Evolutionary conservation across 2,329 filamentous ascomycete genomes (phyloP), one percentile per base, ranked within the genome.

Genomic region (Pleochaeta shiraiana): DNA sequence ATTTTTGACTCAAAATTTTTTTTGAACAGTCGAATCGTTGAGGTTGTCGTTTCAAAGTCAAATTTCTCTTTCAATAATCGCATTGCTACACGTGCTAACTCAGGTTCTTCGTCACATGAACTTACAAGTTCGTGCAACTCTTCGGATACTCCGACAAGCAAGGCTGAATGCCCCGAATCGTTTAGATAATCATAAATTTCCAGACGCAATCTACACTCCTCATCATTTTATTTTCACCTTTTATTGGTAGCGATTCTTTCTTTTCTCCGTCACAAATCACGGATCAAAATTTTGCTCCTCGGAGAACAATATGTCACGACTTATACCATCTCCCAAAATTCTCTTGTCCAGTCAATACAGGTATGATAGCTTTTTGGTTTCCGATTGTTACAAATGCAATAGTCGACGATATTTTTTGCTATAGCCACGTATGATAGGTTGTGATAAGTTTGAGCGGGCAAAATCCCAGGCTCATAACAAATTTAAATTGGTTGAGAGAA

Each of bases 241-340:
- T 31, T 11, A 60, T 19, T 34, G 55, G 55, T 34, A 21, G 55
- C 21, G 12, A 60, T 19, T 60, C 55, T 33, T 60, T 60, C n/a
- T 60, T 60, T 26, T 34, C 55, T 60, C 55, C 28, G 28, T 60
- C 28, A 19, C 24, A 30, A 60, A 33, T 30, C 21, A 60, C 55
- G 31, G 55, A 60, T 30, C 28, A 34, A 19, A 60, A 30, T 30
- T 60, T 60, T 16, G 55, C 28, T 21, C 55, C 55, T 30, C 26
- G 26, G 55, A 34, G 55, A 60, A 30, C 55, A 60, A 34, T 60
- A 3, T 60, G 55, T 30, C 55, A 60, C 21, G 28, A 31, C 55
- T 60, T 60, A 16, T 60, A 60, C 55, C 55, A 60, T 34, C 28
- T 60, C 5, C 55, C 4, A 19, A 60, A 60, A 30, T 60, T 60